A percentile compares a stretch with the other conserved stretches of the same genome.
These are phyloP conservation scores for Populus alba DNA, from an alignment of 345 rosid genomes.

Conservation along the genomic window DNA sequence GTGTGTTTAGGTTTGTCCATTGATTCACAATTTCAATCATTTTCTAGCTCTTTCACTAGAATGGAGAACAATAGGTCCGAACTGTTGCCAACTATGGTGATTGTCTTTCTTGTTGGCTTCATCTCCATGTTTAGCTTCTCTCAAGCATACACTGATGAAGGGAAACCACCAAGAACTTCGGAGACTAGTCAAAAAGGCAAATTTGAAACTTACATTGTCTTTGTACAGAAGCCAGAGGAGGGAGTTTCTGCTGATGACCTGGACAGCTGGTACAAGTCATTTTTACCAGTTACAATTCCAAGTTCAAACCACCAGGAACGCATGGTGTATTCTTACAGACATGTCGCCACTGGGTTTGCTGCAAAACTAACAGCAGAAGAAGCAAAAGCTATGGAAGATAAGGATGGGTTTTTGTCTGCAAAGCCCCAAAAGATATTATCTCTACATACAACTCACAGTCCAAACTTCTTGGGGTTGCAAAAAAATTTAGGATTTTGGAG, in stretches of 20 bases:
- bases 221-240: slow-evolving; percentile 23
- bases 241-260: not conserved
- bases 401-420: slow-evolving; percentile 41
- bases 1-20: not conserved
- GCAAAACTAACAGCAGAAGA: slow-evolving; percentile 49
- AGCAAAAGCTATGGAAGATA: slow-evolving; percentile 37
- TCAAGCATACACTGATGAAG: slow-evolving; percentile 9
- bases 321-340: slow-evolving; percentile 34
- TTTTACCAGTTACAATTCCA: slow-evolving; percentile 25
- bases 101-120: slow-evolving; percentile 11
- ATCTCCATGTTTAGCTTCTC: slow-evolving; percentile 17
- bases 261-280: slow-evolving; percentile 34
- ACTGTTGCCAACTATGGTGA: slow-evolving; percentile 7
- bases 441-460: slow-evolving; percentile 26
- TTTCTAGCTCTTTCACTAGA: not conserved
- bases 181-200: not conserved
- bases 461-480: slow-evolving; percentile 24
- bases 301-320: slow-evolving; percentile 20
- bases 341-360: slow-evolving; percentile 49
- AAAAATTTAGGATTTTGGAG: slow-evolving; percentile 15
- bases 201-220: slow-evolving; percentile 34
- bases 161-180: not conserved
- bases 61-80: slow-evolving; percentile 9
- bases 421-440: slow-evolving; percentile 25
- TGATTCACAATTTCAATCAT: not conserved